Conservation (phyloP, 352 stramenopile genomes). For the Globisporangium paroecandrum region DNA sequence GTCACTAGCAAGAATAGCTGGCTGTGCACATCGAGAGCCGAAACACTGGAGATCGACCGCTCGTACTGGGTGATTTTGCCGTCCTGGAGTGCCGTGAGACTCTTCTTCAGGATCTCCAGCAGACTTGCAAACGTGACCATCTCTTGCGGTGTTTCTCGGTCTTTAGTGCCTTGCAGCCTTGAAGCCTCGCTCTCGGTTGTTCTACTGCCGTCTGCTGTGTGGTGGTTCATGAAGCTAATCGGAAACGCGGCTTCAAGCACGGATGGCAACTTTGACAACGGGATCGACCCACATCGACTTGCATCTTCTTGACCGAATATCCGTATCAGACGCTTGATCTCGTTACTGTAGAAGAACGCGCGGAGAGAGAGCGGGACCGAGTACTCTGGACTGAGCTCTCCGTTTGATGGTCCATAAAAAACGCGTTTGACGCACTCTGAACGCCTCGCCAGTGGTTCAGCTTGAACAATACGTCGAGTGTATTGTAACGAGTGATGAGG, state of each 20-base stretch:
- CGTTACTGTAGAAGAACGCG: slow-evolving; percentile 30
- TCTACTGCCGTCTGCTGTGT: background rate
- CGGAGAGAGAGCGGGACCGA: slow-evolving; percentile 29
- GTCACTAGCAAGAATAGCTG: slow-evolving; percentile 28
- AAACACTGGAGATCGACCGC: slow-evolving; percentile 13
- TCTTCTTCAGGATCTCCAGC: slow-evolving; percentile 26
- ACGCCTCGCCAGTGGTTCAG: slow-evolving; percentile 45
- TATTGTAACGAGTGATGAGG: slow-evolving; percentile 30
- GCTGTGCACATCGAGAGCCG: slow-evolving; percentile 31
- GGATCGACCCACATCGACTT: slow-evolving; percentile 11
- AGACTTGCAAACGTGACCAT: slow-evolving; percentile 29
- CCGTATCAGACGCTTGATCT: slow-evolving; percentile 30
- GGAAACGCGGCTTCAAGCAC: slow-evolving; percentile 28
- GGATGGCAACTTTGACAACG: slow-evolving; percentile 13
- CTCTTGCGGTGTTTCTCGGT: background rate
- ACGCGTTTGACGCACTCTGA: slow-evolving; percentile 22
- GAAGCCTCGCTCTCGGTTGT: background rate
- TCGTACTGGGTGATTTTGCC: background rate
- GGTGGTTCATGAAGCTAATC: background rate
- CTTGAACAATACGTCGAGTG: slow-evolving; percentile 29
- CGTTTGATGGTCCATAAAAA: slow-evolving; percentile 23
- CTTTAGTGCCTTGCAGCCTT: background rate
- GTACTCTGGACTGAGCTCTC: slow-evolving; percentile 16
- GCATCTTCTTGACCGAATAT: slow-evolving; percentile 24
- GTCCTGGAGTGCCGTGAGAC: slow-evolving; percentile 16